Evolutionary conservation across 176 grass and related monocot genomes (phyloP).

Genomic region (Saccharum spontaneum): DNA sequence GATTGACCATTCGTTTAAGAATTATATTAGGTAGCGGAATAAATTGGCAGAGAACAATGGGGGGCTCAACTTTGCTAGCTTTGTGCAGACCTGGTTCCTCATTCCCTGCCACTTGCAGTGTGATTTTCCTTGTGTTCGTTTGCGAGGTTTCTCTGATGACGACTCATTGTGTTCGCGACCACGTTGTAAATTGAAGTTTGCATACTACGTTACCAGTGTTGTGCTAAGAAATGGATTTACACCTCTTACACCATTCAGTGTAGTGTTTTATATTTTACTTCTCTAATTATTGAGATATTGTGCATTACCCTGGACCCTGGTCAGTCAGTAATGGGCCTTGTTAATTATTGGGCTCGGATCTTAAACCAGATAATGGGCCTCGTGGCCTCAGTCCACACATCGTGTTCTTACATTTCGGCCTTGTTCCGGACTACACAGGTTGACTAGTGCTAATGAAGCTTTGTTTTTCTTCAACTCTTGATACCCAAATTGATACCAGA

Average conservation of each 20-base stretch:
- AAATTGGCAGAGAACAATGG: slow-evolving; percentile 11
- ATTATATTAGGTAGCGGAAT: neutral
- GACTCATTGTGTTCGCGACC: neutral
- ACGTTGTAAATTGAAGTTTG: slow-evolving; percentile 64
- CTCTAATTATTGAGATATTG: neutral
- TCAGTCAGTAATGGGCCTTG: neutral
- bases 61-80: neutral
- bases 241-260: neutral
- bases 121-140: neutral
- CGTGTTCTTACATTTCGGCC: neutral
- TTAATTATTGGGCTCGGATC: neutral
- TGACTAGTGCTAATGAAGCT: neutral
- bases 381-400: neutral
- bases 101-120: neutral
- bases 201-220: slow-evolving; percentile 5
- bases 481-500: neutral
- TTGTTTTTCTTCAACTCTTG: neutral
- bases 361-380: neutral
- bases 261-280: neutral
- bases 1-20: neutral
- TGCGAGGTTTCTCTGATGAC: neutral
- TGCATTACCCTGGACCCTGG: neutral
- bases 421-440: neutral
- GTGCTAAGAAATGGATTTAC: neutral
- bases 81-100: neutral